Evolutionary conservation across 257 asterid genomes (phyloP), one percentile per base, ranked within the genome.

Genomic region (Plantago ovata): DNA sequence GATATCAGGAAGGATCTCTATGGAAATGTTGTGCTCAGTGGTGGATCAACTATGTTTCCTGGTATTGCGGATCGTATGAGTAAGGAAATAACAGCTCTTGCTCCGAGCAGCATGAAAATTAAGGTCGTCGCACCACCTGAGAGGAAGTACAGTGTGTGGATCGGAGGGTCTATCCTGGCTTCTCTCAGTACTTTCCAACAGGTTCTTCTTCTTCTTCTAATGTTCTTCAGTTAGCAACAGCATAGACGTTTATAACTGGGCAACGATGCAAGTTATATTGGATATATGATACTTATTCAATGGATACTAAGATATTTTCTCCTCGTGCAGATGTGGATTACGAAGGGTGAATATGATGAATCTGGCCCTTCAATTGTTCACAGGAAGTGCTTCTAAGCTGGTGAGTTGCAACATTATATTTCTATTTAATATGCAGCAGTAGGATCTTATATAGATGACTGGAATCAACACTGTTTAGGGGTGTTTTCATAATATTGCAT

Each of bases 141-240:
- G 50, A 78, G 89, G 68, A 84, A 78, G 75, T 84, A 84, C 69
- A 84, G 86, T 72, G 94, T 81, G 62, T 84, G 94, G 86, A 81
- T 78, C 16, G 93, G 93, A 69, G 88, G 93, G 16, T 83, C 83
- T 3, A 83, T 83, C 58, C 59, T 83, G 23, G 85, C 90, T 38
- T 83, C 91, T 52, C 84, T 82, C 61, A 76, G 86, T 60, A 82
- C 84, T 61, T 83, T 83, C 75, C 92, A 83, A 40, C 92, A 83
- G 87, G 92, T 80, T 28, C 71, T 18, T 50, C 24, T 39, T 12
- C 4, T 40, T 53, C 38, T 40, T 50, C 39, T 4, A 7, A 21
- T 54, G 36, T 12, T 7, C n/a, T n/a, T n/a, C n/a, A n/a, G n/a
- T 45, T 45, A 47, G 21, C 23, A 48, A 10, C 54, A 4, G 1